Conservation (phyloP, 177 flowering plant species). For the Telopea speciosissima region DNA sequence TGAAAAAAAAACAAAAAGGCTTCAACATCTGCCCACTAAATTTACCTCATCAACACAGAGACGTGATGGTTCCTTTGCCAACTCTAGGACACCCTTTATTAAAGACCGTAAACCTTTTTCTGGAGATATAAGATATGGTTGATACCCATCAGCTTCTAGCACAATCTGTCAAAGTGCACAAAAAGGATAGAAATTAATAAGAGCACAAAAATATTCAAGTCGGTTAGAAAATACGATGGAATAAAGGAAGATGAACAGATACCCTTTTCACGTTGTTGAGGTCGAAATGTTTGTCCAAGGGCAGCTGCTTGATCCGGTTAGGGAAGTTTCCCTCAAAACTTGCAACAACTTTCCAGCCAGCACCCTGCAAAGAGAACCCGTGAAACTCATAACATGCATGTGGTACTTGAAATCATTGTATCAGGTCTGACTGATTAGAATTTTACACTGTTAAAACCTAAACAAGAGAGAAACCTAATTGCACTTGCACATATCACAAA, state of each 20-base stretch:
- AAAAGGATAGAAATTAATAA: background rate
- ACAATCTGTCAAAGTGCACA: slow-evolving; percentile 54
- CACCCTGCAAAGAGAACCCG: slow-evolving; percentile 50
- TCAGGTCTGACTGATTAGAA: background rate
- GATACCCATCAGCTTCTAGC: slow-evolving; percentile 99
- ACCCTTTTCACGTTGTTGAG: slow-evolving; percentile 95
- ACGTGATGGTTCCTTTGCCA: slow-evolving; percentile 95
- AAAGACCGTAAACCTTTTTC: slow-evolving; percentile 96
- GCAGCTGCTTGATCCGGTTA: slow-evolving; percentile 92
- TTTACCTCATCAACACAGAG: slow-evolving; percentile 98
- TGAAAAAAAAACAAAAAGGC: no score
- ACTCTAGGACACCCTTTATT: slow-evolving; percentile 82
- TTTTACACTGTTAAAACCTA: background rate
- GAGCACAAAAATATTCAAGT: background rate
- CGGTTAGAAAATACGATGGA: background rate
- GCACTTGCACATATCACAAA: background rate
- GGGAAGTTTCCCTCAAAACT: slow-evolving; percentile 99
- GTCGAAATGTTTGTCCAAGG: slow-evolving; percentile 95
- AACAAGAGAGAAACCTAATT: background rate
- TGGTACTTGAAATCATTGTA: background rate
- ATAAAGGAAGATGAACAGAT: slow-evolving; percentile 9
- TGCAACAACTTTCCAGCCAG: slow-evolving; percentile 98
- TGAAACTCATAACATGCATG: background rate
- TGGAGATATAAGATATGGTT: slow-evolving; percentile 98
- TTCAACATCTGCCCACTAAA: background rate